phyloP scores from a whole-genome alignment of 192 early-diverging fungal genomes.

The Dissophora ornata region DNA sequence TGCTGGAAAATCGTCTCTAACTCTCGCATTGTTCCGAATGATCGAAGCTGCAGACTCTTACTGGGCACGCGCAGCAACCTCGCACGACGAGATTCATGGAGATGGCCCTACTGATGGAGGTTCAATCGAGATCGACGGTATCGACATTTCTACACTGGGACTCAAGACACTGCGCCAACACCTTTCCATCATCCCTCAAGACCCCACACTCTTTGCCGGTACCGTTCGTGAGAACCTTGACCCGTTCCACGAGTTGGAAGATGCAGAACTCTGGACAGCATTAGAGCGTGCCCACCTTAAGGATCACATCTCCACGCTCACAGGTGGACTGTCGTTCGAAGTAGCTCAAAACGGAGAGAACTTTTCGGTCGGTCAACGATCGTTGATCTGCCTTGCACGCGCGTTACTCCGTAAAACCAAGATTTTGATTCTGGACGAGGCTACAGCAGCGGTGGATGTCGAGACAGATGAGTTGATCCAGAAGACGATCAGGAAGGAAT shows the following conservation, averaged over 20 bases:
- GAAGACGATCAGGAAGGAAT: conserved; percentile 79
- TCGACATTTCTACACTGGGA: conserved; percentile 63
- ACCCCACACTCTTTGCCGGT: conserved; percentile 75
- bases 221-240: conserved; percentile 67
- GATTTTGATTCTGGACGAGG: conserved; percentile 58
- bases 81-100: background rate
- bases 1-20: conserved; percentile 62
- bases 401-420: conserved; percentile 74
- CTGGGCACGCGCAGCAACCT: conserved; percentile 14
- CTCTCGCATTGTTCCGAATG: conserved; percentile 59
- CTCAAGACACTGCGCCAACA: conserved; percentile 63
- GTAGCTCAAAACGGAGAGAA: conserved; percentile 85
- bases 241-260: conserved; percentile 58
- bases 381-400: conserved; percentile 76
- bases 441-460: conserved; percentile 77
- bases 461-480: conserved; percentile 89
- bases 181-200: conserved; percentile 86
- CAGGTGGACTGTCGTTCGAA: conserved; percentile 71
- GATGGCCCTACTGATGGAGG: conserved; percentile 49
- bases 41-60: conserved; percentile 57
- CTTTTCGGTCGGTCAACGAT: conserved; percentile 85
- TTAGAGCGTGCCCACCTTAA: conserved; percentile 76
- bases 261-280: conserved; percentile 73
- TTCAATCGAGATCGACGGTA: conserved; percentile 67
- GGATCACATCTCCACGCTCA: conserved; percentile 66